A percentile compares a stretch with the other conserved stretches of the same genome.
phyloP scores from a whole-genome alignment of 2,329 filamentous ascomycete species.

The Ceratocystis papillata region DNA sequence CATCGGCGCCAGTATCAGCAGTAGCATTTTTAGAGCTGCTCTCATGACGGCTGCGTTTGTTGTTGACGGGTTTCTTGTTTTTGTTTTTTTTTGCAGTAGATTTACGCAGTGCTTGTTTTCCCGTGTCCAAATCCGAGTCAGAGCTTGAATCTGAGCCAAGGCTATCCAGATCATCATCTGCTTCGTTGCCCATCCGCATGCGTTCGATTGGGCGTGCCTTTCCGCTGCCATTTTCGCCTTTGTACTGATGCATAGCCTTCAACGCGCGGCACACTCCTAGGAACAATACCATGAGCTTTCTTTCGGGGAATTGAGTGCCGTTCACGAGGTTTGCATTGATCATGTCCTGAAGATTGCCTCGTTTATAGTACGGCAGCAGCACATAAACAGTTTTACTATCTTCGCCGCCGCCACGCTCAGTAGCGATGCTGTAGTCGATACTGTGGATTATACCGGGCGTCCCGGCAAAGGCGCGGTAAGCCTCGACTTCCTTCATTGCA shows the following conservation, averaged over 20 bases:
- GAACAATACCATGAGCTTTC: slow-evolving; percentile 77
- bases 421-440: slow-evolving; percentile 71
- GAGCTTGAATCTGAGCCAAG: slow-evolving; percentile 27
- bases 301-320: slow-evolving; percentile 79
- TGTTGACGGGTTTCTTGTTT: neutral
- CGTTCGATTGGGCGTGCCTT: slow-evolving; percentile 33
- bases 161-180: slow-evolving; percentile 33
- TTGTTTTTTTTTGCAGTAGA: neutral
- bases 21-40: slow-evolving; percentile 1
- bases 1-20: slow-evolving; percentile 40
- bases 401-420: slow-evolving; percentile 53
- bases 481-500: slow-evolving; percentile 93
- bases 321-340: slow-evolving; percentile 99
- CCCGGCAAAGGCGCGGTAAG: slow-evolving; percentile 79
- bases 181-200: slow-evolving; percentile 43
- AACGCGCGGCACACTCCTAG: slow-evolving; percentile 82
- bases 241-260: slow-evolving; percentile 84
- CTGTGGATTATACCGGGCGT: slow-evolving; percentile 77
- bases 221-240: slow-evolving; percentile 35
- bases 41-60: neutral
- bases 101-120: slow-evolving; percentile 30
- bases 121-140: slow-evolving; percentile 30
- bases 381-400: slow-evolving; percentile 89
- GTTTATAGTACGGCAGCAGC: slow-evolving; percentile 83
- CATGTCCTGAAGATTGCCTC: slow-evolving; percentile 92